These are phyloP conservation scores for Serendipita vermifera DNA, from an alignment of 768 basidiomycete genomes.

Conservation along the genomic window DNA sequence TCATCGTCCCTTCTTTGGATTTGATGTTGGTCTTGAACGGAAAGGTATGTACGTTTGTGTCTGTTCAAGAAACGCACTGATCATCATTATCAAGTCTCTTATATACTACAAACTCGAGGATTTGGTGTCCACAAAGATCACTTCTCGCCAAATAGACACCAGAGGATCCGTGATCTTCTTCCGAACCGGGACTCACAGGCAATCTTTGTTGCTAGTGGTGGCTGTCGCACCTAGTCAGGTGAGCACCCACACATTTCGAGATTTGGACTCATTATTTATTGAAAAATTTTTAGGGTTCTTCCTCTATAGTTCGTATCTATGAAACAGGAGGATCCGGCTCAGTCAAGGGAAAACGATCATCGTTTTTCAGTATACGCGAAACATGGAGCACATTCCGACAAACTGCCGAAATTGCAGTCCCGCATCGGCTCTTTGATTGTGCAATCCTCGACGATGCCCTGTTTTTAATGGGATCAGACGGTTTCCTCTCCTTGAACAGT, in stretches of 20 bases:
- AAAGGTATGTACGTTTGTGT: constrained; percentile 1
- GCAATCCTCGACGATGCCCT: neutral
- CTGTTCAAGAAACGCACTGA: no score
- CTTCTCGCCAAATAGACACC: constrained; percentile 1
- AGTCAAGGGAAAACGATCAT: neutral
- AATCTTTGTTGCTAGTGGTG: neutral
- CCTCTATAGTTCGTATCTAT: neutral
- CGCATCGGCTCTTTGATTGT: neutral
- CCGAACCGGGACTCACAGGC: neutral
- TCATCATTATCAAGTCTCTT: neutral
- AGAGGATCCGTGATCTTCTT: constrained; percentile 4
- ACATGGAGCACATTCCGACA: neutral
- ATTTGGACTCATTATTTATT: no score
- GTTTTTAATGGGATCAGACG: constrained; percentile 3
- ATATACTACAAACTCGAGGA: constrained; percentile 1
- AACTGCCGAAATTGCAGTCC: neutral
- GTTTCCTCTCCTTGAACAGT: neutral
- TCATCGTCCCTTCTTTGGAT: neutral
- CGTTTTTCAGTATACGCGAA: neutral
- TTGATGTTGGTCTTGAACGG: neutral
- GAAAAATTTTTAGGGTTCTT: neutral
- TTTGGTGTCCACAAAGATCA: neutral
- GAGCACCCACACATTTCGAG: no score
- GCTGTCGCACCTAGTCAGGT: neutral
- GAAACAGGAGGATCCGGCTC: neutral